These are phyloP conservation scores for Parasitella parasitica DNA, from an alignment of 371 early-diverging fungal genomes.

Conservation along the genomic window DNA sequence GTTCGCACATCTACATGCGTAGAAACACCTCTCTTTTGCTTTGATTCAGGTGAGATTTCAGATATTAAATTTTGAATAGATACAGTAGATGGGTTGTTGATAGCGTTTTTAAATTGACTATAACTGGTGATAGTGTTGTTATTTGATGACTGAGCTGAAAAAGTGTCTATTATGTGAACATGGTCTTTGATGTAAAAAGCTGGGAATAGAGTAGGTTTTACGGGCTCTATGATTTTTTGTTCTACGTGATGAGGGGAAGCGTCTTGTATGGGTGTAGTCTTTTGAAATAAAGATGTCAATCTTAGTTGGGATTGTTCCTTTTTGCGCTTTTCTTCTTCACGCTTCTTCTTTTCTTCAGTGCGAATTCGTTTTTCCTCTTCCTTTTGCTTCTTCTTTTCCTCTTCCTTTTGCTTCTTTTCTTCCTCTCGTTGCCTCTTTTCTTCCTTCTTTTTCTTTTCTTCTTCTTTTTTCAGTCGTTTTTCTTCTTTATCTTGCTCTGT, in stretches of 20 bases:
- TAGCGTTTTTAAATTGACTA: neutral
- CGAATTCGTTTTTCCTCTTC: conserved; percentile 38
- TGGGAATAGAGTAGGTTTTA: conserved; percentile 54
- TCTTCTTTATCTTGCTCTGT: conserved; percentile 6
- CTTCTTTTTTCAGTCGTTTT: conserved; percentile 9
- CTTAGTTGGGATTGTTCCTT: conserved; percentile 38
- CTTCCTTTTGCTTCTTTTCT: neutral
- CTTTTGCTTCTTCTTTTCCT: conserved; percentile 16
- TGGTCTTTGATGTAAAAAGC: conserved; percentile 67
- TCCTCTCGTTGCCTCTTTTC: conserved; percentile 25
- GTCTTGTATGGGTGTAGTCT: conserved; percentile 17
- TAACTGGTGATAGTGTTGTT: conserved; percentile 22
- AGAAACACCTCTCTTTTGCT: conserved; percentile 18
- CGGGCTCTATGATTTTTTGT: conserved; percentile 18
- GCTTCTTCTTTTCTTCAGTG: conserved; percentile 33
- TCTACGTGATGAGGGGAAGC: neutral
- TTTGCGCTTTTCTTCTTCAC: conserved; percentile 30
- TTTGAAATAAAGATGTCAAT: conserved; percentile 43
- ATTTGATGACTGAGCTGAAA: neutral
- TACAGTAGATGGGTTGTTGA: neutral
- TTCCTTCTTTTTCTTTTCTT: conserved; percentile 16
- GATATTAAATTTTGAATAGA: conserved; percentile 3
- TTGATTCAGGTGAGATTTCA: conserved; percentile 10
- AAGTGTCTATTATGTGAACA: conserved; percentile 19
- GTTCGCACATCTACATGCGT: conserved; percentile 14